Base-by-base conservation (phyloP, 257 asterid genomes). In the Nemophila menziesii region DNA sequence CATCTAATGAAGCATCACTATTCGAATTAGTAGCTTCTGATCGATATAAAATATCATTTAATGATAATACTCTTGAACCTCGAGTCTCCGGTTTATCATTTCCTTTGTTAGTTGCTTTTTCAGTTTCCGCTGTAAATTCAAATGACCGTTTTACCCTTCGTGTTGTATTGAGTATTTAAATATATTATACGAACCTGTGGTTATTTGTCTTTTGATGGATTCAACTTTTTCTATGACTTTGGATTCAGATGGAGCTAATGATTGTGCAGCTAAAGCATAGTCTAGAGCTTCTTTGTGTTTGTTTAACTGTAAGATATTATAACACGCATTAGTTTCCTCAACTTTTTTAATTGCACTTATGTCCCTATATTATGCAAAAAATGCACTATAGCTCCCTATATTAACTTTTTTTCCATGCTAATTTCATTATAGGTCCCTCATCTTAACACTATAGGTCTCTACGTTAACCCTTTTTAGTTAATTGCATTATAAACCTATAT, bases 201-300 rank as follows among this genome's bases (percentile, higher is more conserved):
- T 70, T 34, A 78, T 58, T 52, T 55, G 66, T 57, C 57, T 77
- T 67, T 60, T 86, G 53, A 82, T 74, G 39, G 27, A 67, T 27
- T 77, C 93, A 58, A 82, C 86, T 69, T 66, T 79, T 57, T 71
- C 71, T 67, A 52, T 58, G 33, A 75, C 72, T 52, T 71, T 92
- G 62, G 58, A 55, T 69, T 82, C 82, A 42, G 71, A 68, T 22
- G 92, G 77, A 65, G 73, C 83, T 61, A 68, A 43, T 33, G 82
- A 59, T 44, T 70, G 92, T 43, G 90, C 86, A 40, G 89, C 85
- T 55, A 62, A 44, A 60, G 94, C 92, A 59, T 74, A 90, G 55
- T 90, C 86, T 65, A 77, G 48, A 7, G 96, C 96, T 56, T 82
- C 93, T 75, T 71, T 71, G 54, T 79, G 84, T 54, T 77, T 75